A percentile compares a stretch with the other conserved stretches of the same genome.
These are phyloP conservation scores for Mycena sanguinolenta DNA, from an alignment of 768 basidiomycete genomes.

Conservation along the genomic window DNA sequence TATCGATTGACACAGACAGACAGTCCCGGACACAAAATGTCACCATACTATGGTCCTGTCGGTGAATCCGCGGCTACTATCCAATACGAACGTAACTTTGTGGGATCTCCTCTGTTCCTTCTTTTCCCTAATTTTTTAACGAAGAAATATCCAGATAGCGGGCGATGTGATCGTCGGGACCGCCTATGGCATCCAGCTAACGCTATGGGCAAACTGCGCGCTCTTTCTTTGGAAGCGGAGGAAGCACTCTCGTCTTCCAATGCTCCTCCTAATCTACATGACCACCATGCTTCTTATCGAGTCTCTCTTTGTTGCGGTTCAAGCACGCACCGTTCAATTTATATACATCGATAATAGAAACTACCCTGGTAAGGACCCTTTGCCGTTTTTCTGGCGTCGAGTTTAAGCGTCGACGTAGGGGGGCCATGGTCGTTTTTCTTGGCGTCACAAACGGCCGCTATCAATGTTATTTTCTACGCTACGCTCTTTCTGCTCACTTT, in stretches of 20 bases:
- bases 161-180: conserved; percentile 57
- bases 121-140: background rate
- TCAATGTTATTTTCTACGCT: conserved; percentile 59
- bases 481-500: conserved; percentile 59
- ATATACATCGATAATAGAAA: conserved; percentile 58
- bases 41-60: background rate
- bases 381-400: background rate
- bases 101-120: background rate
- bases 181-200: conserved; percentile 59
- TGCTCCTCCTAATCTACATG: conserved; percentile 55
- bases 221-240: conserved; percentile 54
- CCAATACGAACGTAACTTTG: conserved; percentile 50
- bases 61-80: conserved; percentile 38
- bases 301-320: conserved; percentile 54
- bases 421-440: conserved; percentile 61
- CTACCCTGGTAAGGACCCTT: conserved; percentile 46
- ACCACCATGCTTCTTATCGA: conserved; percentile 52
- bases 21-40: background rate
- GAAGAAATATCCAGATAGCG: conserved; percentile 32
- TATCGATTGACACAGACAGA: background rate
- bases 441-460: conserved; percentile 53
- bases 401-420: background rate
- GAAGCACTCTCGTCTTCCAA: conserved; percentile 42
- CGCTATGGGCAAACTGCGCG: conserved; percentile 52
- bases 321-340: conserved; percentile 55